Percentiles rank a stretch among this genome's conserved stretches.
These are phyloP conservation scores for Exutisphaerella laricina DNA, from an alignment of 2,329 filamentous ascomycete species.

Conservation along the genomic window DNA sequence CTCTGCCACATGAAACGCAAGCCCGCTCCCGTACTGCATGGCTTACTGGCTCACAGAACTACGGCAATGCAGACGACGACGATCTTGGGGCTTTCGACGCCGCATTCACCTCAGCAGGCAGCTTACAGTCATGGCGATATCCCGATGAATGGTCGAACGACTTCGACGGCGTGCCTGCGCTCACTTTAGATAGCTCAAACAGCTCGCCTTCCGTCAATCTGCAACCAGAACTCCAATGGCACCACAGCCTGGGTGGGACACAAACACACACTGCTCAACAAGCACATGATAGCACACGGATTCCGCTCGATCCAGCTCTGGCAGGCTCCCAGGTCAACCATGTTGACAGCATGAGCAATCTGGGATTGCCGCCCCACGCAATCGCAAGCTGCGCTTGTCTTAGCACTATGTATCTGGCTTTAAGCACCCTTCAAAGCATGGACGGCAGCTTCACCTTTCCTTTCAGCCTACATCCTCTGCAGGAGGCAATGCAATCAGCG, in stretches of 20 bases:
- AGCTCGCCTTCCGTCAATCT: slow-evolving; percentile 16
- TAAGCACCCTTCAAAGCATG: slow-evolving; percentile 39
- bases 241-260: slow-evolving; percentile 6
- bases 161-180: slow-evolving; percentile 13
- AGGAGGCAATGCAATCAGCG: slow-evolving; percentile 39
- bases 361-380: slow-evolving; percentile 12
- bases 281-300: slow-evolving; percentile 4
- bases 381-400: slow-evolving; percentile 40
- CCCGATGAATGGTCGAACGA: slow-evolving; percentile 11
- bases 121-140: slow-evolving; percentile 23
- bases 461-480: slow-evolving; percentile 37
- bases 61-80: not conserved
- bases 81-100: slow-evolving; percentile 13
- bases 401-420: slow-evolving; percentile 42
- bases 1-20: not conserved
- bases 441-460: slow-evolving; percentile 38
- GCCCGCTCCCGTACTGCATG: not conserved
- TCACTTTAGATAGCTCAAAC: slow-evolving; percentile 21
- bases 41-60: slow-evolving; percentile 2
- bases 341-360: not conserved
- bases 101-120: slow-evolving; percentile 18
- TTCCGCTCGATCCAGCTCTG: slow-evolving; percentile 18
- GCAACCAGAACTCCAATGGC: slow-evolving; percentile 13
- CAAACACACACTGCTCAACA: not conserved
- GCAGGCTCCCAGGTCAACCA: not conserved